A percentile compares a stretch with the other conserved stretches of the same genome.
Evolutionary conservation across 352 stramenopile species (phyloP).

Genomic region (Globisporangium barbulae): DNA sequence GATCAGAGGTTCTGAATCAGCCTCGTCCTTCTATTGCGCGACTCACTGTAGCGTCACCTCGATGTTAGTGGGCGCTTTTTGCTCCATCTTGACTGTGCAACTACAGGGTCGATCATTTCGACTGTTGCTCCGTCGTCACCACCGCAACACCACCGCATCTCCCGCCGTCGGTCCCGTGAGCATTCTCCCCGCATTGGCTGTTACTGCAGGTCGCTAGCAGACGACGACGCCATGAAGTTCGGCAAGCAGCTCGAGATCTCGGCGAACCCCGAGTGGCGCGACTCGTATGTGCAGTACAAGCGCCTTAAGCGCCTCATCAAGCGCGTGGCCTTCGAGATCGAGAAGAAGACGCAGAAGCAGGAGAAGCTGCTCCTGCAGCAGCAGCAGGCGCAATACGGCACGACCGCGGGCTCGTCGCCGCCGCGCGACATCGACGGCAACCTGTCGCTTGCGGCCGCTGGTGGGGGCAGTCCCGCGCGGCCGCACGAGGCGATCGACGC

Average conservation of each 20-base stretch:
- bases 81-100: not conserved
- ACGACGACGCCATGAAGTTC: conserved; percentile 82
- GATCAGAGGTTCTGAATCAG: not conserved
- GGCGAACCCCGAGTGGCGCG: conserved; percentile 85
- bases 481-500: conserved; percentile 13
- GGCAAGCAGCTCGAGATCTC: conserved; percentile 91
- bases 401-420: conserved; percentile 6
- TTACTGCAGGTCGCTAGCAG: too few species aligned
- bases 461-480: conserved; percentile 5
- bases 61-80: not conserved
- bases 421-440: not conserved
- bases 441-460: not conserved
- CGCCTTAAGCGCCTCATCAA: conserved; percentile 90
- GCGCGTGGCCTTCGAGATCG: conserved; percentile 85
- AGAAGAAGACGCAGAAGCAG: conserved; percentile 75
- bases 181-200: too few species aligned
- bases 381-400: conserved; percentile 23
- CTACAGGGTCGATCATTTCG: not conserved
- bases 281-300: conserved; percentile 92
- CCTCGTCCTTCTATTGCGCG: not conserved
- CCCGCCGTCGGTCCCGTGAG: not conserved
- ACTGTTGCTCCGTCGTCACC: not conserved
- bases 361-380: conserved; percentile 63
- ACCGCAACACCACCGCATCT: not conserved
- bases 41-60: not conserved